Conservation (phyloP, 345 rosid species). For the Citrus medica region DNA sequence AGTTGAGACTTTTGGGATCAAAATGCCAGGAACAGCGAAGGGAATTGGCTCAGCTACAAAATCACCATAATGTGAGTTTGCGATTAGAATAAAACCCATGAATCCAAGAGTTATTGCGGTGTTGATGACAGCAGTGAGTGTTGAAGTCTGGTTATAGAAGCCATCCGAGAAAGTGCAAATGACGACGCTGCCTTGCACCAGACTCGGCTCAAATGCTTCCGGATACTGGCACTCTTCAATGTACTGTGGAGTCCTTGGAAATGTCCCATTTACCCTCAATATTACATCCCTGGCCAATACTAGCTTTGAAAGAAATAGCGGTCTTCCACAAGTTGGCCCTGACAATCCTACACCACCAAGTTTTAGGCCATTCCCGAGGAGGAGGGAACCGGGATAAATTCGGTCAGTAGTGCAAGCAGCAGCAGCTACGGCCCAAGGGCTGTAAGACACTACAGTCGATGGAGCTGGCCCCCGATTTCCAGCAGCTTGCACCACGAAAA, state of each 20-base stretch:
- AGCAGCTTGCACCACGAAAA: conserved; percentile 82
- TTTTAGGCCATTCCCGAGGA: conserved; percentile 56
- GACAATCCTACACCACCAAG: conserved; percentile 67
- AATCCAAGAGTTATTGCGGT: conserved; percentile 62
- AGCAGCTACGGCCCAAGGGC: conserved; percentile 78
- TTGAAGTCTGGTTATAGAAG: conserved; percentile 57
- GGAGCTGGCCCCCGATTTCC: conserved; percentile 73
- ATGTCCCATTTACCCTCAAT: conserved; percentile 35
- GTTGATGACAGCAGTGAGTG: conserved; percentile 47
- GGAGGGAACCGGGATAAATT: conserved; percentile 50
- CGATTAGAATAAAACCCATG: conserved; percentile 59
- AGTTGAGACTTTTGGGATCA: conserved; percentile 57
- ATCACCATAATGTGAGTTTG: conserved; percentile 61
- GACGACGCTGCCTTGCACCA: conserved; percentile 53
- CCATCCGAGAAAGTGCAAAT: conserved; percentile 76
- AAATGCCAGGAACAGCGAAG: conserved; percentile 46
- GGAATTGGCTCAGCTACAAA: conserved; percentile 65
- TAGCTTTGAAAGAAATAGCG: conserved; percentile 39
- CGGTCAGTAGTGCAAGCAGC: conserved; percentile 68
- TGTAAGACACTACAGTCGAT: conserved; percentile 59
- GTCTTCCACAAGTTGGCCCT: conserved; percentile 63
- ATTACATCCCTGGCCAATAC: conserved; percentile 71
- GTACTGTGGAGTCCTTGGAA: conserved; percentile 42
- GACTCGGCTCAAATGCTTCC: conserved; percentile 47
- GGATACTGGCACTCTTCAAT: conserved; percentile 77